Evolutionary conservation across 331 rosid genomes (phyloP).

Genomic region (Rosa hybrid): DNA sequence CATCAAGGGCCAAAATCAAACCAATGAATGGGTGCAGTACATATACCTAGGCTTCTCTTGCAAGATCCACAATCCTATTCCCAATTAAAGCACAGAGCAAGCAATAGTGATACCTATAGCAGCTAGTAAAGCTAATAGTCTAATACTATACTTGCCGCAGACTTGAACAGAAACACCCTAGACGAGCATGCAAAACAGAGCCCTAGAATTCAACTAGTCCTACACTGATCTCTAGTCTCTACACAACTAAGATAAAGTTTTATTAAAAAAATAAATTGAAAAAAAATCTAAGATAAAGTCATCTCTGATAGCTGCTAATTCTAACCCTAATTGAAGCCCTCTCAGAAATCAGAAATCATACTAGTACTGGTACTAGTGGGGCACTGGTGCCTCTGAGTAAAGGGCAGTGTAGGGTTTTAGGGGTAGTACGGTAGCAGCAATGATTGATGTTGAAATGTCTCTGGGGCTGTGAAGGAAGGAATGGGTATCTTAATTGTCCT

Average conservation of each 20-base stretch:
- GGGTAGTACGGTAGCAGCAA: background rate
- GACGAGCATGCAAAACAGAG: background rate
- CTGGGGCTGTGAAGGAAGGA: background rate
- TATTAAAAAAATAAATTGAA: too few relatives aligned
- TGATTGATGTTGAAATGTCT: background rate
- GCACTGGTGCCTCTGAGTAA: background rate
- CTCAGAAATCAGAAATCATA: background rate
- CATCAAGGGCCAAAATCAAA: background rate
- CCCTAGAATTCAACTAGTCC: background rate
- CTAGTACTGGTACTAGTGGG: background rate
- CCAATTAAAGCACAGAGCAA: slow-evolving; percentile 17
- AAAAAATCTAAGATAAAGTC: too few relatives aligned
- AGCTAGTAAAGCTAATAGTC: background rate
- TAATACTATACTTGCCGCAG: background rate
- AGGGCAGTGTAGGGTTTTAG: background rate
- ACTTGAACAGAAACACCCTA: background rate
- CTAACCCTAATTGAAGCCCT: background rate
- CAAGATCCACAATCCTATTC: background rate
- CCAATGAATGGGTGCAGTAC: background rate
- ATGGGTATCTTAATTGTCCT: slow-evolving; percentile 1
- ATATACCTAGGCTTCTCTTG: background rate
- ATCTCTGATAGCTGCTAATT: background rate
- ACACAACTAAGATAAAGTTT: background rate
- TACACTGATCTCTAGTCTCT: background rate
- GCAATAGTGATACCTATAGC: slow-evolving; percentile 8